Conservation (phyloP, 768 basidiomycete species). For the Suillus lakei region DNA sequence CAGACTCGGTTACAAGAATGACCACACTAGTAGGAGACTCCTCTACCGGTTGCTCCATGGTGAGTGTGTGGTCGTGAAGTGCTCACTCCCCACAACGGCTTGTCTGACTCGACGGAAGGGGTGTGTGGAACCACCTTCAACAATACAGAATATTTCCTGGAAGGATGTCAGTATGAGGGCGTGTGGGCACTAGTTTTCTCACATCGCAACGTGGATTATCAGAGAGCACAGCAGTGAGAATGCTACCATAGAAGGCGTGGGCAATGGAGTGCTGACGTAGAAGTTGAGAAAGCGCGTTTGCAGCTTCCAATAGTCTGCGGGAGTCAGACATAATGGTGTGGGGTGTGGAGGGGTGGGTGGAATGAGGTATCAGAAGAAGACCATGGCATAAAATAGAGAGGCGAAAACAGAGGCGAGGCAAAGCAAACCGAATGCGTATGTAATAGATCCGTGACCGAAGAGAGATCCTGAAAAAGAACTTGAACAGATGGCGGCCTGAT, state of each 20-base stretch:
- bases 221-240: conserved; percentile 72
- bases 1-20: conserved; percentile 17
- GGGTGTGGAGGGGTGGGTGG: conserved; percentile 28
- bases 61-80: conserved; percentile 70
- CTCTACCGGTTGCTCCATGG: conserved; percentile 87
- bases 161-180: conserved; percentile 14
- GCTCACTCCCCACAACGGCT: conserved; percentile 65
- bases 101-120: conserved; percentile 84
- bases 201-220: conserved; percentile 70
- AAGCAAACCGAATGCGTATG: conserved; percentile 48
- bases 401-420: conserved; percentile 46
- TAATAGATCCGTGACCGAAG: conserved; percentile 54
- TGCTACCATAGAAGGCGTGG: conserved; percentile 82
- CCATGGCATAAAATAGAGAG: conserved; percentile 50
- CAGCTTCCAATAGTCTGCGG: conserved; percentile 76
- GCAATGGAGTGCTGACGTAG: conserved; percentile 62
- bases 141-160: conserved; percentile 86
- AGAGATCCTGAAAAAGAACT: conserved; percentile 47
- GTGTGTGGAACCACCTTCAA: conserved; percentile 73
- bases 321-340: conserved; percentile 63
- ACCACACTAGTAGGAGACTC: conserved; percentile 6
- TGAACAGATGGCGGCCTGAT: conserved; percentile 32
- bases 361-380: conserved; percentile 44
- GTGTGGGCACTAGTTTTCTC: conserved; percentile 28
- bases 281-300: conserved; percentile 70